These are phyloP conservation scores for Fusarium sp. DNA, from an alignment of 2,329 filamentous ascomycete genomes.

Conservation along the genomic window DNA sequence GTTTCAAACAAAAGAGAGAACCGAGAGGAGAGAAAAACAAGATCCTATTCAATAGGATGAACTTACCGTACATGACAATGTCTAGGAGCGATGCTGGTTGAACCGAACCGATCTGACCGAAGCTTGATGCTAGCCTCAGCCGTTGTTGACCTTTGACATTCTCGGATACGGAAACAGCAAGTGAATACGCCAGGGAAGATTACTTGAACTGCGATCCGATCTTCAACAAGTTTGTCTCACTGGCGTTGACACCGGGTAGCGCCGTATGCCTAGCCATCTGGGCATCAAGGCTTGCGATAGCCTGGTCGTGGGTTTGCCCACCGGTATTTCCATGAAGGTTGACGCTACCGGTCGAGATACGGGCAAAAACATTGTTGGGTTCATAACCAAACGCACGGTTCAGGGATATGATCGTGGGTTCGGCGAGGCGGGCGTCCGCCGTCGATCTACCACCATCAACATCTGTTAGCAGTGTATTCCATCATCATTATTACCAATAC, in stretches of 20 bases:
- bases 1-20: not conserved
- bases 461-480: slow-evolving; percentile 20
- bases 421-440: slow-evolving; percentile 8
- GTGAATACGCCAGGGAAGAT: not conserved
- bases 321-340: not conserved
- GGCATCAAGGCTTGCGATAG: slow-evolving; percentile 11
- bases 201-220: slow-evolving; percentile 18
- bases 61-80: not conserved
- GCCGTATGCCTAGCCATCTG: slow-evolving; percentile 9
- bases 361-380: slow-evolving; percentile 15
- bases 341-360: slow-evolving; percentile 5
- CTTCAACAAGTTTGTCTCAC: not conserved
- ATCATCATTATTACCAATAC: not conserved
- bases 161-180: not conserved
- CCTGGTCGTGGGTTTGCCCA: not conserved
- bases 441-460: slow-evolving; percentile 6
- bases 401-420: slow-evolving; percentile 1
- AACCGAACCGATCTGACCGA: not conserved
- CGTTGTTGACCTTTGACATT: not conserved
- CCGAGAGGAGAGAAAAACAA: not conserved
- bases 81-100: not conserved
- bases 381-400: not conserved
- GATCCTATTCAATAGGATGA: not conserved
- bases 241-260: not conserved
- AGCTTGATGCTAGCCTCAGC: not conserved